These are phyloP conservation scores for Phytophthora pseudosyringae DNA, from an alignment of 352 stramenopile species.

Conservation along the genomic window DNA sequence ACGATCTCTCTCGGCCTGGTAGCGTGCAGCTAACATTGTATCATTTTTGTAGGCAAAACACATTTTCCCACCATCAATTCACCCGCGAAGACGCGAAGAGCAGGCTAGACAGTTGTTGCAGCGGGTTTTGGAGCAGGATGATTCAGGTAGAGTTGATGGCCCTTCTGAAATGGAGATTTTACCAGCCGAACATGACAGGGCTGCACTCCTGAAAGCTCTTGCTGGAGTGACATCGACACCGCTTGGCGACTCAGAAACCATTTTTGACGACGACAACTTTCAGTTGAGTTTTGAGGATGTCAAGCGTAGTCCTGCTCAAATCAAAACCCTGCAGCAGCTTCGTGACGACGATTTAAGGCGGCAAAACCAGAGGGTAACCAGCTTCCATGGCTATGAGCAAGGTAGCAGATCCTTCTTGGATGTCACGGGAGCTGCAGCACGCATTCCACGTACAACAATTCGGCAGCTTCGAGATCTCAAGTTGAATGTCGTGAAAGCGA, in stretches of 20 bases:
- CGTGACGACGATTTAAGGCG: constrained; percentile 15
- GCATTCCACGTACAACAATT: constrained; percentile 36
- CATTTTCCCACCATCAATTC: constrained; percentile 24
- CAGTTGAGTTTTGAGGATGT: constrained; percentile 20
- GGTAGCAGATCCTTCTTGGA: constrained; percentile 26
- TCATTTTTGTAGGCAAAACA: constrained; percentile 8
- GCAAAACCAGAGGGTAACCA: constrained; percentile 20
- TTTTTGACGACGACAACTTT: constrained; percentile 20
- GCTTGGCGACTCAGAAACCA: constrained; percentile 9
- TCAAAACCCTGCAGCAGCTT: constrained; percentile 14
- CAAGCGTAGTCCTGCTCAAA: constrained; percentile 8
- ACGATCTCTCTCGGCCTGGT: no score
- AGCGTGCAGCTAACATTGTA: not conserved
- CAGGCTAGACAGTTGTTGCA: constrained; percentile 44
- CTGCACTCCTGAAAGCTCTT: constrained; percentile 19
- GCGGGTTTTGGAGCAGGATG: constrained; percentile 33
- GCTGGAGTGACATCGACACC: constrained; percentile 2
- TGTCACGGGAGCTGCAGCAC: constrained; percentile 32
- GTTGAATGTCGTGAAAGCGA: constrained; percentile 21
- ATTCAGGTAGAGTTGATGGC: constrained; percentile 3
- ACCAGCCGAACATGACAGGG: not conserved
- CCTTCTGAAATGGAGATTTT: not conserved
- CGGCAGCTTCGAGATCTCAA: constrained; percentile 36
- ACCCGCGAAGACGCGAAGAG: constrained; percentile 44
- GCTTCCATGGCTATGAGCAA: constrained; percentile 37